Evolutionary conservation across 2,329 filamentous ascomycete species (phyloP).

Genomic region (Colletotrichum magnum): DNA sequence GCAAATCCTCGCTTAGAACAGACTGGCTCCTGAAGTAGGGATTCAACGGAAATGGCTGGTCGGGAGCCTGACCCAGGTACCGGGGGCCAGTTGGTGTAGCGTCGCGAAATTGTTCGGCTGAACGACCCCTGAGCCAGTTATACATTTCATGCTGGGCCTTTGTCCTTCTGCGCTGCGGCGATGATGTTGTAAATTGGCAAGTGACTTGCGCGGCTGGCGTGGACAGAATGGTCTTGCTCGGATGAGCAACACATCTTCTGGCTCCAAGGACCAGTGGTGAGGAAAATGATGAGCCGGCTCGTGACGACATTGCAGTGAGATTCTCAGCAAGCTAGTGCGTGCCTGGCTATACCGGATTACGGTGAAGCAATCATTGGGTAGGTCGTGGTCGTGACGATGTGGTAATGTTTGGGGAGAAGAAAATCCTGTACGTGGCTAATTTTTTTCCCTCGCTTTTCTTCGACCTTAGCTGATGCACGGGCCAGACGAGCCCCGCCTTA

Average conservation of each 20-base stretch:
- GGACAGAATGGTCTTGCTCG: slow-evolving; percentile 18
- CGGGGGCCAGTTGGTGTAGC: slow-evolving; percentile 44
- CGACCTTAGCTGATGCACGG: slow-evolving; percentile 18
- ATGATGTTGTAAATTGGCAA: slow-evolving; percentile 57
- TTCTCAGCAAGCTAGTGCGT: slow-evolving; percentile 30
- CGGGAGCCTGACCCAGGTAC: slow-evolving; percentile 55
- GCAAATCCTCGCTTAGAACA: slow-evolving; percentile 80
- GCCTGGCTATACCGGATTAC: slow-evolving; percentile 20
- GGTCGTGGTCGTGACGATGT: background rate
- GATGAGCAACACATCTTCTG: slow-evolving; percentile 31
- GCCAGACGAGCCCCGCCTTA: slow-evolving; percentile 13
- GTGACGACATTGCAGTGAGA: slow-evolving; percentile 27
- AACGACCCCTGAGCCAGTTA: slow-evolving; percentile 49
- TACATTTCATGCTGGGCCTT: slow-evolving; percentile 55
- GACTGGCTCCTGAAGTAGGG: slow-evolving; percentile 76
- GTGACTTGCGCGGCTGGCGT: slow-evolving; percentile 19
- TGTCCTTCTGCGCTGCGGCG: slow-evolving; percentile 54
- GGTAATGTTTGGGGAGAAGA: background rate
- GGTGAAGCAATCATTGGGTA: slow-evolving; percentile 31
- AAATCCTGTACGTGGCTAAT: background rate
- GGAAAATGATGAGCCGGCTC: slow-evolving; percentile 30
- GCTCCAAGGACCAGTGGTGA: slow-evolving; percentile 29
- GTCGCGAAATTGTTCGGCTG: slow-evolving; percentile 29
- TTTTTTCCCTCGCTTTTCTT: slow-evolving; percentile 32
- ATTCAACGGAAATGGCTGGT: slow-evolving; percentile 82